Conservation (phyloP, 148 eudicot species). For the Chenopodium quinoa region DNA sequence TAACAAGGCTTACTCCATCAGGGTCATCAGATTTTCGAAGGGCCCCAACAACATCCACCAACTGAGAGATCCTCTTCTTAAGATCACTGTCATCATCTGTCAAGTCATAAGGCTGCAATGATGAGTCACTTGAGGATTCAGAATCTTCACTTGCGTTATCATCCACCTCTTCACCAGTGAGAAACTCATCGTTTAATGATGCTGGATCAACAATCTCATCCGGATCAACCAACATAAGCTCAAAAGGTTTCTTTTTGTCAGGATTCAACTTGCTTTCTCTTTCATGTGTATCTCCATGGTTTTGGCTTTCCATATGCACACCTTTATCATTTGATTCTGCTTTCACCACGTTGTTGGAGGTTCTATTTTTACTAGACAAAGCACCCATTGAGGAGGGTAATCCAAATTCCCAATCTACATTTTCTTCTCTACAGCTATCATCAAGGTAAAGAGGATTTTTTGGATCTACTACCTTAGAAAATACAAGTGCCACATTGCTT, state of each 20-base stretch:
- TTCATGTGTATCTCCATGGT: constrained; percentile 25
- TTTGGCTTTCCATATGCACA: constrained; percentile 25
- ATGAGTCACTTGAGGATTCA: constrained; percentile 73
- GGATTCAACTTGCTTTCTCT: constrained; percentile 27
- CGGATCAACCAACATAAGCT: constrained; percentile 55
- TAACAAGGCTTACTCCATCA: constrained; percentile 63
- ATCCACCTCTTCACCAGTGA: constrained; percentile 48
- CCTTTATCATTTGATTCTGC: constrained; percentile 24
- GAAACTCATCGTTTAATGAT: constrained; percentile 38
- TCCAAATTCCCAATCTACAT: constrained; percentile 94
- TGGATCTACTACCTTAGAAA: constrained; percentile 88
- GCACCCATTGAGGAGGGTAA: constrained; percentile 34
- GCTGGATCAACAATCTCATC: constrained; percentile 86
- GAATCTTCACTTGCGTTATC: constrained; percentile 61
- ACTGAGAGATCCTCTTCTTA: constrained; percentile 66
- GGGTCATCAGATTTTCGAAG: constrained; percentile 86
- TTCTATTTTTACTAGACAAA: constrained; percentile 22
- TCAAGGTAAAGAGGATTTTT: constrained; percentile 90
- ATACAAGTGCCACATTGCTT: constrained; percentile 71
- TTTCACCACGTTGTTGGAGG: constrained; percentile 24
- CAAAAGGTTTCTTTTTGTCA: constrained; percentile 42
- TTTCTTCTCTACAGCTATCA: constrained; percentile 56
- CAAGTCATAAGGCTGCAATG: constrained; percentile 90
- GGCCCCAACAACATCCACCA: constrained; percentile 87
- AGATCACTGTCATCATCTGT: constrained; percentile 86